Conservation (phyloP, 169 alveolate species). For the Plasmodium gallinaceum region DNA sequence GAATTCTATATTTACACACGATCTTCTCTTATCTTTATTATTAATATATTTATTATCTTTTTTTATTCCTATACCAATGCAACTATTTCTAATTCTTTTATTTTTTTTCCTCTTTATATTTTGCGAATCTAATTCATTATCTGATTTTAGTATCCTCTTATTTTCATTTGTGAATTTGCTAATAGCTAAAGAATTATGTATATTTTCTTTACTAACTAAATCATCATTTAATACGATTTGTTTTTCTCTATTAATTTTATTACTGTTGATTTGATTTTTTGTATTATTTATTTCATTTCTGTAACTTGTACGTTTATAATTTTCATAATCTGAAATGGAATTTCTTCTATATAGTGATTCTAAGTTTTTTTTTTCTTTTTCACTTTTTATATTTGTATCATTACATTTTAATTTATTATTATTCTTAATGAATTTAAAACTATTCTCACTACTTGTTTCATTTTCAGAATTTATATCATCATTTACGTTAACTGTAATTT, state of each 20-base stretch:
- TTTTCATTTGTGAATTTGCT: neutral
- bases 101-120: constrained; percentile 9
- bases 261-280: neutral
- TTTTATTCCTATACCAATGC: neutral
- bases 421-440: constrained; percentile 2
- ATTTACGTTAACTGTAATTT: constrained; percentile 49
- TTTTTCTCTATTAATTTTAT: neutral
- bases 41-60: neutral
- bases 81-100: constrained; percentile 12
- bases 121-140: constrained; percentile 26
- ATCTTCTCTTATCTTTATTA: constrained; percentile 2
- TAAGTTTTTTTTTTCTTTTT: neutral
- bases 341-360: constrained; percentile 33
- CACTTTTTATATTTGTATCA: neutral
- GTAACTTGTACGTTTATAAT: constrained; percentile 12
- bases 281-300: neutral
- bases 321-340: constrained; percentile 71
- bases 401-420: neutral
- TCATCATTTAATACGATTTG: neutral
- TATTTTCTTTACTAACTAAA: neutral
- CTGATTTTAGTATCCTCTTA: constrained; percentile 20
- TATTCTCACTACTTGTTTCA: constrained; percentile 18
- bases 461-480: constrained; percentile 1
- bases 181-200: neutral
- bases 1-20: neutral